Evolutionary conservation across 345 rosid species (phyloP).

Genomic region (Melaleuca quinquenervia): DNA sequence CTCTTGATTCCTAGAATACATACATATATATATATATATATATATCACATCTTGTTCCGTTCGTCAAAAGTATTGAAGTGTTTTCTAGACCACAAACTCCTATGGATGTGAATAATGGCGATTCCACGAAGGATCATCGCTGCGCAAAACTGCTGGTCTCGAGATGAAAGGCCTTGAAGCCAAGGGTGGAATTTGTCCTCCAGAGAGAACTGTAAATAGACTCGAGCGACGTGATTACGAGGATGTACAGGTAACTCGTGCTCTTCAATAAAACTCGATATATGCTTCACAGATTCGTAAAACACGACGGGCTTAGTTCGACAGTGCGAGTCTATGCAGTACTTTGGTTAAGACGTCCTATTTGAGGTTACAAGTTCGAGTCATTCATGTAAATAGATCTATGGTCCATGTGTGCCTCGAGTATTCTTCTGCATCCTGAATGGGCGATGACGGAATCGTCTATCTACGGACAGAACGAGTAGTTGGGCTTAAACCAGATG

Average conservation of each 20-base stretch:
- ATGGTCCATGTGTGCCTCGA: not conserved
- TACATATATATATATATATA: too few relatives aligned
- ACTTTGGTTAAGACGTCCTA: not conserved
- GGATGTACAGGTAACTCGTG: not conserved
- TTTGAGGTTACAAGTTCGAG: too few relatives aligned
- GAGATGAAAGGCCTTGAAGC: not conserved
- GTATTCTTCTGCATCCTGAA: not conserved
- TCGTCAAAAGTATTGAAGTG: not conserved
- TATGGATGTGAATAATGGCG: not conserved
- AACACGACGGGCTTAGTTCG: not conserved
- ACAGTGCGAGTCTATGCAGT: not conserved
- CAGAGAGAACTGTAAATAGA: not conserved
- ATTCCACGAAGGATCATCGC: not conserved
- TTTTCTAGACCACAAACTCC: not conserved
- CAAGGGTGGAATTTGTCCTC: not conserved
- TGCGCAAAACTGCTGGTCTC: not conserved
- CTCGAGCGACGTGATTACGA: not conserved
- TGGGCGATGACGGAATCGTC: not conserved
- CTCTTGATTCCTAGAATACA: not conserved
- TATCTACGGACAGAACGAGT: not conserved
- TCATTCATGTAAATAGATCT: too few relatives aligned
- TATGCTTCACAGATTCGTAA: not conserved
- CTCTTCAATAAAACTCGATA: not conserved
- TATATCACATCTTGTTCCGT: not conserved
- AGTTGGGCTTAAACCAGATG: not conserved